phyloP scores from a whole-genome alignment of 129 eudicot species.

The Centella asiatica region DNA sequence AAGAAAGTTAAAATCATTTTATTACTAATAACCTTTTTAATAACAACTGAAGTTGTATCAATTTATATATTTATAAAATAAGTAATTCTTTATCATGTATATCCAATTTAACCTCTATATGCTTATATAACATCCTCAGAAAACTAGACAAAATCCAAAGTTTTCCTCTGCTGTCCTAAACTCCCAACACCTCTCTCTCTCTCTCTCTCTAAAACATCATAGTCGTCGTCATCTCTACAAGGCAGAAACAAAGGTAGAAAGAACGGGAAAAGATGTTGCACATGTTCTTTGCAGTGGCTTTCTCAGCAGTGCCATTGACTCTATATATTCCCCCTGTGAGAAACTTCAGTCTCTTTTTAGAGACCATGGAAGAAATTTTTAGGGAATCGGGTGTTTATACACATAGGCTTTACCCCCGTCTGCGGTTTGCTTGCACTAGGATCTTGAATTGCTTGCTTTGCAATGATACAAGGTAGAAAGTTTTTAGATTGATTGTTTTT shows the following conservation, averaged over 20 bases:
- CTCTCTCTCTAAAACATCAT: not conserved
- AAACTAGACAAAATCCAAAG: not conserved
- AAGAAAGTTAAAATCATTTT: too few species aligned
- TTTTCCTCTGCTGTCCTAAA: not conserved
- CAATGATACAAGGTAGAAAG: slow-evolving; percentile 14
- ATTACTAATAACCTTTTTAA: too few species aligned
- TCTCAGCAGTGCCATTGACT: slow-evolving; percentile 89
- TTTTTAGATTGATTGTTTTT: not conserved
- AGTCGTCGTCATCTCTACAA: not conserved
- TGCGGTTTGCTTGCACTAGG: slow-evolving; percentile 53
- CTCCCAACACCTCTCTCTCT: not conserved
- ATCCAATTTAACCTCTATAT: not conserved
- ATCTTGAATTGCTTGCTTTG: slow-evolving; percentile 53
- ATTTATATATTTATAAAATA: too few species aligned
- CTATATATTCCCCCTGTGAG: slow-evolving; percentile 81
- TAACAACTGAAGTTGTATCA: too few species aligned
- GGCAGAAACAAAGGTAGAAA: not conserved
- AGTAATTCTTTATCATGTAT: not conserved
- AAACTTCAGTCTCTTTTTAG: slow-evolving; percentile 63
- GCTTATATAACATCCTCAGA: not conserved
- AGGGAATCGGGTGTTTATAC: slow-evolving; percentile 61
- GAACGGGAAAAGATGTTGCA: slow-evolving; percentile 44
- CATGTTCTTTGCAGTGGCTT: slow-evolving; percentile 74
- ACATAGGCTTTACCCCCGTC: slow-evolving; percentile 43
- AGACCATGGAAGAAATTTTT: slow-evolving; percentile 57